Percentiles rank a stretch among this genome's conserved stretches.
These are phyloP conservation scores for Myxozyma neglecta DNA, from an alignment of 805 yeast species.

Conservation along the genomic window DNA sequence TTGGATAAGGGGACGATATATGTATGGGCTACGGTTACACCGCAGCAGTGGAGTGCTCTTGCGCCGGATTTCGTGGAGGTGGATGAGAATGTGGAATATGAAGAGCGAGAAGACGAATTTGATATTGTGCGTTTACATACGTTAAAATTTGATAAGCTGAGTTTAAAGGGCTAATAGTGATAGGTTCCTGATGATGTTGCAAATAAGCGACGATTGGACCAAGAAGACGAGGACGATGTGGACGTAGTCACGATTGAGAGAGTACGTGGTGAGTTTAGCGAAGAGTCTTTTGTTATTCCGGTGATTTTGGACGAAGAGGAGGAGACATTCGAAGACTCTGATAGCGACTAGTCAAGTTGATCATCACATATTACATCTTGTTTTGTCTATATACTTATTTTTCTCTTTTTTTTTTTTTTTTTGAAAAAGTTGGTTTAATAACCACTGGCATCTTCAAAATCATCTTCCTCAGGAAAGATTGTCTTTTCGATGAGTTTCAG, in stretches of 20 bases:
- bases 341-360: conserved; percentile 19
- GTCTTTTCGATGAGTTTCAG: conserved; percentile 47
- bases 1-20: conserved; percentile 79
- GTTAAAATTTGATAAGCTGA: not conserved
- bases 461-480: conserved; percentile 34
- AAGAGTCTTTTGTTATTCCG: conserved; percentile 62
- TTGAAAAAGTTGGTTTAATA: not conserved
- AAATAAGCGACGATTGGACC: conserved; percentile 59
- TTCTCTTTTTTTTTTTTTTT: no score
- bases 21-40: conserved; percentile 76
- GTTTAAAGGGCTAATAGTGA: not conserved
- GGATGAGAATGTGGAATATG: conserved; percentile 85
- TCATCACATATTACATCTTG: not conserved
- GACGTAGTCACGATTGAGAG: conserved; percentile 67
- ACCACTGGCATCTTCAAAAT: conserved; percentile 3
- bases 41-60: conserved; percentile 93
- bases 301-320: conserved; percentile 40
- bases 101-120: conserved; percentile 88
- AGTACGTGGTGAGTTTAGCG: conserved; percentile 54
- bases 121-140: conserved; percentile 54
- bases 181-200: conserved; percentile 53
- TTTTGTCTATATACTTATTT: not conserved
- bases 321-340: conserved; percentile 24
- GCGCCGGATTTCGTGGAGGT: conserved; percentile 96
- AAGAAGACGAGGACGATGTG: conserved; percentile 59